These are phyloP conservation scores for Stipa capillata DNA, from an alignment of 176 grass and related monocot genomes.

Conservation along the genomic window DNA sequence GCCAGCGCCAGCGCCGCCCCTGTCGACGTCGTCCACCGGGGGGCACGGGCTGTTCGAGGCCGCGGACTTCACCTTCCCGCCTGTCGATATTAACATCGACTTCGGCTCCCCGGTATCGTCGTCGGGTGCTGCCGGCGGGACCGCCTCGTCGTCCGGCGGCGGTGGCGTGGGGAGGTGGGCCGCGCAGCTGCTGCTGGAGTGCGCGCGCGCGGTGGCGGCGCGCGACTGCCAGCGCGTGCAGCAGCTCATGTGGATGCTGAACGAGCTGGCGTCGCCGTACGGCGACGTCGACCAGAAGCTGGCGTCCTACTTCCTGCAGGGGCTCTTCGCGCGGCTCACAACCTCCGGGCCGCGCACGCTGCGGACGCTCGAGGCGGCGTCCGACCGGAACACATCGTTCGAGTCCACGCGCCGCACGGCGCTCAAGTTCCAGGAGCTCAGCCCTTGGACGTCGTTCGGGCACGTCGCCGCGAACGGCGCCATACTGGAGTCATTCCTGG, in stretches of 20 bases:
- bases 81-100: slow-evolving; percentile 90
- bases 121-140: slow-evolving; percentile 29
- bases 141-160: slow-evolving; percentile 23
- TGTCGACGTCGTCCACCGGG: slow-evolving; percentile 62
- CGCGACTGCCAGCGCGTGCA: slow-evolving; percentile 88
- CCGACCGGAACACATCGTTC: slow-evolving; percentile 79
- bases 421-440: slow-evolving; percentile 89
- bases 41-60: slow-evolving; percentile 66
- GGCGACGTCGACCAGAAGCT: slow-evolving; percentile 97
- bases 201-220: slow-evolving; percentile 57
- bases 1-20: slow-evolving; percentile 42
- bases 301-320: slow-evolving; percentile 85
- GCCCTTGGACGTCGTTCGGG: slow-evolving; percentile 95
- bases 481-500: slow-evolving; percentile 94
- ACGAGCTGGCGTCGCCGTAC: slow-evolving; percentile 92
- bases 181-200: slow-evolving; percentile 69
- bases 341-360: slow-evolving; percentile 62
- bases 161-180: slow-evolving; percentile 49
- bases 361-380: slow-evolving; percentile 57
- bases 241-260: slow-evolving; percentile 99
- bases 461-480: slow-evolving; percentile 96
- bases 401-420: slow-evolving; percentile 88
- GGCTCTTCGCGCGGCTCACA: slow-evolving; percentile 75
- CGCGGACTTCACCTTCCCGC: slow-evolving; percentile 68
- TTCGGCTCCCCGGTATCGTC: slow-evolving; percentile 86